phyloP scores from a whole-genome alignment of 305 asterid genomes.

The Euphrasia arctica region DNA sequence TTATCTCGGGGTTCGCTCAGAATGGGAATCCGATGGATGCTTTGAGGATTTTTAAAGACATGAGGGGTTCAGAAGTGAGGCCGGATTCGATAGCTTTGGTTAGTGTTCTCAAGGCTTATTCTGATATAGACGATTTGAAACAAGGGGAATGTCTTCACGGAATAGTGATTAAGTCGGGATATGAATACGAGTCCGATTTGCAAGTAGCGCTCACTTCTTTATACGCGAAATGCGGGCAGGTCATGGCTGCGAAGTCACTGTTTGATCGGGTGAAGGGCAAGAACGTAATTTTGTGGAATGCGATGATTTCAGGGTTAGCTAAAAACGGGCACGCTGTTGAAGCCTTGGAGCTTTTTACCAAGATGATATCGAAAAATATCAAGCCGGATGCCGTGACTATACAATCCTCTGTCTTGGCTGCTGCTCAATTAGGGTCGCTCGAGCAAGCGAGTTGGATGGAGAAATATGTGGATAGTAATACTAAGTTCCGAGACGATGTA shows the following conservation, averaged over 20 bases:
- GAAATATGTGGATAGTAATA: slow-evolving; percentile 25
- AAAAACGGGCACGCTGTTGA: slow-evolving; percentile 50
- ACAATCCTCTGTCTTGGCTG: slow-evolving; percentile 48
- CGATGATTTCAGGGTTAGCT: slow-evolving; percentile 65
- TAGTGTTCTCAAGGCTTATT: slow-evolving; percentile 52
- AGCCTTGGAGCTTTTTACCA: slow-evolving; percentile 46
- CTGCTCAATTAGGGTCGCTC: slow-evolving; percentile 56
- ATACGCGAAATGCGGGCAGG: slow-evolving; percentile 55
- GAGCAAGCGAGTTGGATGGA: slow-evolving; percentile 56
- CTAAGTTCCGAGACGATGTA: slow-evolving; percentile 33
- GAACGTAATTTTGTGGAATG: slow-evolving; percentile 55
- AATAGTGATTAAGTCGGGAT: slow-evolving; percentile 45
- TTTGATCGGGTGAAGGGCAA: slow-evolving; percentile 34
- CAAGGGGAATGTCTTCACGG: slow-evolving; percentile 56
- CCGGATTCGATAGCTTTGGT: slow-evolving; percentile 64
- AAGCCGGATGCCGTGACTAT: slow-evolving; percentile 47
- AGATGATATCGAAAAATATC: slow-evolving; percentile 41
- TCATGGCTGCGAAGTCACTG: slow-evolving; percentile 40
- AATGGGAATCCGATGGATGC: slow-evolving; percentile 50
- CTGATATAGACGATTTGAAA: slow-evolving; percentile 48
- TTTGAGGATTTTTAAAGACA: slow-evolving; percentile 45
- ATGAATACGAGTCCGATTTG: slow-evolving; percentile 52
- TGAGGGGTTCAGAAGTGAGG: slow-evolving; percentile 43
- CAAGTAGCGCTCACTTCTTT: slow-evolving; percentile 51
- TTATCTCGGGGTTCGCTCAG: slow-evolving; percentile 64